Base-by-base conservation (phyloP, 192 early-diverging fungal genomes). In the Linnemannia zychae region DNA sequence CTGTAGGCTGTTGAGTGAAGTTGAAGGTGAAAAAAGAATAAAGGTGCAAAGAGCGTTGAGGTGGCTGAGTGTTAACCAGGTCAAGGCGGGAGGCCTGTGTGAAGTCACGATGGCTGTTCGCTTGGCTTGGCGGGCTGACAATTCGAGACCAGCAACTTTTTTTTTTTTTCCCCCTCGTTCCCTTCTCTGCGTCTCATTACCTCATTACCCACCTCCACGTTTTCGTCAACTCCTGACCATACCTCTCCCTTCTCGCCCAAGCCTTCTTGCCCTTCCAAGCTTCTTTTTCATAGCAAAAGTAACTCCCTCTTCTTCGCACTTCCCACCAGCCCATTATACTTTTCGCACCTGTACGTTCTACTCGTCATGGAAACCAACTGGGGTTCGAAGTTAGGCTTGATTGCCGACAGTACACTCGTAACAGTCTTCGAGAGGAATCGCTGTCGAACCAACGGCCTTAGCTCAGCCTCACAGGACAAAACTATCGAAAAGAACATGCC, bases 371-470 rank as follows among this genome's bases (percentile, higher is more conserved):
- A 85, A 65, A 57, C 83, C 49, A 79, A 52, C 36, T 85, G 83
- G 83, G 83, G 87, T 68, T 80, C 88, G 36, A 86, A 84, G 37
- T 80, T 94, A 13, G 82, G 85, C 50, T 48, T 91, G 24, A 77
- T 93, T 40, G 88, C 89, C n/a, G 93, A 92, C 69, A 93, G 93
- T 73, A 92, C 92, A 15, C 72, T 90, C 22, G 78, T 88, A 31
- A 78, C 78, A 46, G 87, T 93, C 33, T 87, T 91, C 60, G 94
- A 95, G 77, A 76, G 90, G 33, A 93, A 92, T 75, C 75, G 90
- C 40, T 90, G 91, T 60, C 87, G 80, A 46, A 77, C 87, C 33
- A 87, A 81, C 47, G 90, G 91, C 48, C 87, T 93, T n/a, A 80
- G 87, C 24, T 88, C 89, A 18, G 82, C 86, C 2, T 87, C 89